Percentiles rank a stretch among this genome's conserved stretches.
These are phyloP conservation scores for Phlyctochytrium arcticum DNA, from an alignment of 192 early-diverging fungal species.

Conservation along the genomic window DNA sequence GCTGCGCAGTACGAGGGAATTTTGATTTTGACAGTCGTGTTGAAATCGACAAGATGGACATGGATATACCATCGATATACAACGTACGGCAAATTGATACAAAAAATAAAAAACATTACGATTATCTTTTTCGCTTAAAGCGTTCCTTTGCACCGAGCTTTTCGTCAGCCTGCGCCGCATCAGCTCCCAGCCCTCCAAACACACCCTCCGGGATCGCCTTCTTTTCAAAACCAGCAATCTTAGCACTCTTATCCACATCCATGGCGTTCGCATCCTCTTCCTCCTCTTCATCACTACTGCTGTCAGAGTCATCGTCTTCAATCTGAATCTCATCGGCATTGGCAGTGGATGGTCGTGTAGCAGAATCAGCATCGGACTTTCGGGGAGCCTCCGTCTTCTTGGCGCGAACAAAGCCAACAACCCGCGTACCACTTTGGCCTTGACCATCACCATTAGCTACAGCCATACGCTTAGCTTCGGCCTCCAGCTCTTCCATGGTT, in stretches of 20 bases:
- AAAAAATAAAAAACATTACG: neutral
- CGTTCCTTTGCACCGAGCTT: slow-evolving; percentile 52
- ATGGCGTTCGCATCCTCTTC: slow-evolving; percentile 50
- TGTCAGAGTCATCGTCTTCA: slow-evolving; percentile 51
- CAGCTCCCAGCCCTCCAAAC: slow-evolving; percentile 44
- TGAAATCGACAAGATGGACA: too few species aligned
- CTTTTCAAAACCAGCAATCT: slow-evolving; percentile 32
- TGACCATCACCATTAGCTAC: slow-evolving; percentile 43
- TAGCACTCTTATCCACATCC: slow-evolving; percentile 14
- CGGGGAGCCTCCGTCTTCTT: slow-evolving; percentile 32
- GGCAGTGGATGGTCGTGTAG: slow-evolving; percentile 12
- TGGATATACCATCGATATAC: neutral
- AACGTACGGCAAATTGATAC: neutral
- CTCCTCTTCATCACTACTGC: slow-evolving; percentile 43
- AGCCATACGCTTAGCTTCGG: slow-evolving; percentile 14
- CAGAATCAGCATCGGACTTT: neutral
- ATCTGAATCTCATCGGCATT: slow-evolving; percentile 74
- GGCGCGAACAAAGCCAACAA: slow-evolving; percentile 50
- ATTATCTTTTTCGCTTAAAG: slow-evolving; percentile 48
- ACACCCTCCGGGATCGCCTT: slow-evolving; percentile 44
- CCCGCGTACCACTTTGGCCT: slow-evolving; percentile 25
- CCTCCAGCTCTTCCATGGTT: slow-evolving; percentile 33
- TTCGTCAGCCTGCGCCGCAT: slow-evolving; percentile 33
- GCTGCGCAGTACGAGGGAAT: too few species aligned
- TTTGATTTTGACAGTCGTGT: too few species aligned